Evolutionary conservation across 371 early-diverging fungal genomes (phyloP).

Genomic region (Mucor plumbeus): DNA sequence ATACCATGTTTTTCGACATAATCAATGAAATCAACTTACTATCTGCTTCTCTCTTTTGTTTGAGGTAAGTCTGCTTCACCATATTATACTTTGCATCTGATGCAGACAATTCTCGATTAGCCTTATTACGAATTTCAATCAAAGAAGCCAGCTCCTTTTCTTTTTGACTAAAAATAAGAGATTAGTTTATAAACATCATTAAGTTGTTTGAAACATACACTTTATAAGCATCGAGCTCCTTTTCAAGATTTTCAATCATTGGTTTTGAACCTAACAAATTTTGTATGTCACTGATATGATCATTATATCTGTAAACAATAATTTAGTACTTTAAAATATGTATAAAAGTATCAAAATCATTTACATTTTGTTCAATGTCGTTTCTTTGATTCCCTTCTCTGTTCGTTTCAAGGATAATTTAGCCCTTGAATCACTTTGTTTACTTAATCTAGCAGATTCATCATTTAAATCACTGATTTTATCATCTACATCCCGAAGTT

Average conservation of each 20-base stretch:
- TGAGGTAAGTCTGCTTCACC: constrained; percentile 27
- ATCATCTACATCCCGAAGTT: constrained; percentile 38
- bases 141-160: constrained; percentile 35
- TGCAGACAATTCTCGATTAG: constrained; percentile 40
- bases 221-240: constrained; percentile 22
- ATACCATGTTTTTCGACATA: neutral
- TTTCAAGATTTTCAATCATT: constrained; percentile 29
- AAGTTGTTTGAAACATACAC: neutral
- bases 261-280: constrained; percentile 33
- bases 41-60: constrained; percentile 27
- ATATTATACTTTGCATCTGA: constrained; percentile 47
- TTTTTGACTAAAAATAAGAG: constrained; percentile 13
- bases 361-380: constrained; percentile 32
- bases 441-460: constrained; percentile 56
- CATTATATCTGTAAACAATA: constrained; percentile 12
- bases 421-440: constrained; percentile 64
- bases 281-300: constrained; percentile 38
- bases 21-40: constrained; percentile 13
- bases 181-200: neutral
- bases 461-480: constrained; percentile 39
- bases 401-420: constrained; percentile 55
- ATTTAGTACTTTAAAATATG: neutral
- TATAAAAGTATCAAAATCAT: neutral
- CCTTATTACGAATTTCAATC: constrained; percentile 23
- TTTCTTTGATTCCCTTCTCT: constrained; percentile 49